Evolutionary conservation across 163 green algal species (phyloP).

Genomic region (Chloromonas sp.): DNA sequence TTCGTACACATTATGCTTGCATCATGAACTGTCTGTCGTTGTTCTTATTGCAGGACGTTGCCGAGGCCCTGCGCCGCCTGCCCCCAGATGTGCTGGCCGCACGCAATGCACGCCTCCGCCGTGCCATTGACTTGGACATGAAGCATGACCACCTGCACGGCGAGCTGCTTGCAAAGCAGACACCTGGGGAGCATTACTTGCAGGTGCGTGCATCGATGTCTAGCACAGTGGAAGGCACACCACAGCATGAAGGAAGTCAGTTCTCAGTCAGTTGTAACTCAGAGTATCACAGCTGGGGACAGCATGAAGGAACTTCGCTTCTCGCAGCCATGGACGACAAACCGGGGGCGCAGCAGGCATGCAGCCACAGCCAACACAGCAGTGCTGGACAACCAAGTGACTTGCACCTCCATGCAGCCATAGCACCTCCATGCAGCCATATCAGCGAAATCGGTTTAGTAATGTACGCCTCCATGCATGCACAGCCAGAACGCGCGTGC

Average conservation of each 20-base stretch:
- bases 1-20: too few species aligned
- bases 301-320: background rate
- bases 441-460: too few species aligned
- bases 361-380: background rate
- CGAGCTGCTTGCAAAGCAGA: constrained; percentile 82
- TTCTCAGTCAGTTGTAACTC: background rate
- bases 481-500: too few species aligned
- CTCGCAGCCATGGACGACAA: background rate
- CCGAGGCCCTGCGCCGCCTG: constrained; percentile 77
- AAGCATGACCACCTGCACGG: constrained; percentile 78
- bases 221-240: background rate
- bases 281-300: background rate
- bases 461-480: too few species aligned
- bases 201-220: constrained; percentile 32
- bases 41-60: constrained; percentile 58
- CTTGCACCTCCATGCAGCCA: too few species aligned
- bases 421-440: too few species aligned
- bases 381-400: too few species aligned
- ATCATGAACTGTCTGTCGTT: too few species aligned
- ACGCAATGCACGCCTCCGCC: constrained; percentile 79
- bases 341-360: background rate
- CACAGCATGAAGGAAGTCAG: background rate
- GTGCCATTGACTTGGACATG: constrained; percentile 75
- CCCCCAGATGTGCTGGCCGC: constrained; percentile 74
- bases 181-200: constrained; percentile 78